phyloP scores from a whole-genome alignment of 106 monocot genomes.

The Acorus calamus region DNA sequence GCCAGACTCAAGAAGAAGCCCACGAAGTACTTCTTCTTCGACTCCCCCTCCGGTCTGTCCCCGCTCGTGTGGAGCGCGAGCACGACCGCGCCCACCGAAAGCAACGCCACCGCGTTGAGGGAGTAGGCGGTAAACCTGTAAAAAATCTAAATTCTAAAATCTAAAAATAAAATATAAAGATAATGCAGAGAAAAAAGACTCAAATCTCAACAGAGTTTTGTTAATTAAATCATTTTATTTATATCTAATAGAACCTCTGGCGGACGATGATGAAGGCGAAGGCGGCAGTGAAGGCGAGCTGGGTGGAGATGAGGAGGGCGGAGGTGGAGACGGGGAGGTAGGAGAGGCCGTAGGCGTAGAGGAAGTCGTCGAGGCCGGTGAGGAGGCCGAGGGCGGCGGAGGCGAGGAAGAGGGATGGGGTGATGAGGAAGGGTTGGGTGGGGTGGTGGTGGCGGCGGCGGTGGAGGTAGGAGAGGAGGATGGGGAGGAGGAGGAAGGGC shows the following conservation, averaged over 20 bases:
- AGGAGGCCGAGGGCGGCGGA: constrained; percentile 15
- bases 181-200: too few relatives aligned
- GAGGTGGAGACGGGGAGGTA: constrained; percentile 28
- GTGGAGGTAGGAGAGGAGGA: constrained; percentile 9
- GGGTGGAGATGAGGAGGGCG: constrained; percentile 28
- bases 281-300: constrained; percentile 36
- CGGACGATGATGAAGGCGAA: constrained; percentile 37
- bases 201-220: too few relatives aligned
- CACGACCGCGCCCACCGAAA: constrained; percentile 34
- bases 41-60: constrained; percentile 32
- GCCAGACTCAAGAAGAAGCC: constrained; percentile 43
- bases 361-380: constrained; percentile 26
- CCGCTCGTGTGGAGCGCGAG: constrained; percentile 28
- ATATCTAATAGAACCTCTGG: constrained; percentile 9
- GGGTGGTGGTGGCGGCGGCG: not conserved
- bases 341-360: constrained; percentile 11
- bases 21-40: constrained; percentile 18
- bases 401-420: constrained; percentile 14
- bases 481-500: constrained; percentile 23
- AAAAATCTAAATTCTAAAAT: too few relatives aligned
- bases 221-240: too few relatives aligned
- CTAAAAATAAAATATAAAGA: too few relatives aligned
- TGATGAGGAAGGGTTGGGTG: constrained; percentile 3
- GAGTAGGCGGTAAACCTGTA: constrained; percentile 32
- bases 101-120: constrained; percentile 36